Percentiles rank a stretch among this genome's conserved stretches.
Conservation (phyloP, 441 rosid genomes). For the Erysimum cheiri region DNA sequence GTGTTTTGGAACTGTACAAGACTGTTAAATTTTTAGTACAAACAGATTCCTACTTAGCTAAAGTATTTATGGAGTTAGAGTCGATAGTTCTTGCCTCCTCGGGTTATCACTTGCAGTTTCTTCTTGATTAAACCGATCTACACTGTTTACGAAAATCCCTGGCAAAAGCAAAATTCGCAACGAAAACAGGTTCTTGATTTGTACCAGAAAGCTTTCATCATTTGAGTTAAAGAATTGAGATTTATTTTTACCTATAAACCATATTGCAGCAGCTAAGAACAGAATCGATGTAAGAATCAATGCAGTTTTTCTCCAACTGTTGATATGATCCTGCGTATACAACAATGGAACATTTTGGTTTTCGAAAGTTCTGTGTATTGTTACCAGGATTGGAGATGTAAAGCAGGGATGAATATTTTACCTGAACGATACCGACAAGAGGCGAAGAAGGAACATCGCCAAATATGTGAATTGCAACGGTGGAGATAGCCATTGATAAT, state of each 20-base stretch:
- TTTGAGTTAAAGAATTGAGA: not conserved
- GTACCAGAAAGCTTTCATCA: not conserved
- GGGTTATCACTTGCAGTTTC: conserved; percentile 10
- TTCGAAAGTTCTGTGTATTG: not conserved
- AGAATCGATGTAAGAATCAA: conserved; percentile 71
- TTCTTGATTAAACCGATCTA: conserved; percentile 66
- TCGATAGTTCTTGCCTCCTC: conserved; percentile 25
- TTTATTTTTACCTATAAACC: conserved; percentile 61
- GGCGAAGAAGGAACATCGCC: conserved; percentile 85
- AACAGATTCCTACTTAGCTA: not conserved
- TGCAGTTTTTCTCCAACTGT: conserved; percentile 83
- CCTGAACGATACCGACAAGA: conserved; percentile 73
- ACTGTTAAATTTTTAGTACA: not conserved
- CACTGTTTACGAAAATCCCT: conserved; percentile 72
- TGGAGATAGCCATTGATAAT: conserved; percentile 74
- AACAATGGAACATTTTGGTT: conserved; percentile 21
- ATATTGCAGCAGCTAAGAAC: conserved; percentile 74
- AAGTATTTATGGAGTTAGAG: conserved; percentile 18
- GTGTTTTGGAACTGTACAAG: conserved; percentile 4
- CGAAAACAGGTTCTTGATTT: conserved; percentile 7
- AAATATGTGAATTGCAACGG: conserved; percentile 71
- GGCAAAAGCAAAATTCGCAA: conserved; percentile 21
- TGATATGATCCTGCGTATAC: conserved; percentile 55
- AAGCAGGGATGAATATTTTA: conserved; percentile 25
- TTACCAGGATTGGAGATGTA: conserved; percentile 9